These are phyloP conservation scores for Babjeviella inositovora DNA, from an alignment of 805 yeast genomes.

Conservation along the genomic window DNA sequence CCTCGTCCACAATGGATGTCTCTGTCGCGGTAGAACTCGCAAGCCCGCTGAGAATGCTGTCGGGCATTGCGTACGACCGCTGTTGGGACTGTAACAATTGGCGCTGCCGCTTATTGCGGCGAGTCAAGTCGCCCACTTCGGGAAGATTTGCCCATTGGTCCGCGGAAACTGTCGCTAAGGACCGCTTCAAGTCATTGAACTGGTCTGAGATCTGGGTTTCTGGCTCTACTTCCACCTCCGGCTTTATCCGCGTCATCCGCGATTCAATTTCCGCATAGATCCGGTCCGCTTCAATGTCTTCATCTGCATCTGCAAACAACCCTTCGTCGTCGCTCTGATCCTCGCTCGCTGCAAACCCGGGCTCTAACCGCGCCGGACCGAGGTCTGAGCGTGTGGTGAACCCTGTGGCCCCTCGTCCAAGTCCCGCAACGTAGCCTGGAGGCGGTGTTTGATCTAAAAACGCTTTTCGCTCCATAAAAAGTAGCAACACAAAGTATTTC, in stretches of 20 bases:
- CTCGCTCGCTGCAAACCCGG: constrained; percentile 11
- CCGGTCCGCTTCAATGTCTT: constrained; percentile 66
- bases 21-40: constrained; percentile 14
- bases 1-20: constrained; percentile 7
- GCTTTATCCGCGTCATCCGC: constrained; percentile 19
- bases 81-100: constrained; percentile 42
- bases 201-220: constrained; percentile 23
- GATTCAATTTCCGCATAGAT: constrained; percentile 55
- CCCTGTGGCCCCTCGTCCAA: constrained; percentile 93
- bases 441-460: constrained; percentile 84
- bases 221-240: constrained; percentile 8
- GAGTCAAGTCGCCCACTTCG: constrained; percentile 78
- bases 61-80: constrained; percentile 76
- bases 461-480: constrained; percentile 29
- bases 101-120: constrained; percentile 59
- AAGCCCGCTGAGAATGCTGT: constrained; percentile 31
- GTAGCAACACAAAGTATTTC: too few species aligned
- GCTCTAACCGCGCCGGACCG: constrained; percentile 25
- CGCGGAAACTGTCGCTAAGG: constrained; percentile 35
- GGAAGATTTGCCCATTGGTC: constrained; percentile 78
- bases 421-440: constrained; percentile 77
- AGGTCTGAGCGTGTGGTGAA: constrained; percentile 76
- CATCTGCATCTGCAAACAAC: constrained; percentile 15
- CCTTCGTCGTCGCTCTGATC: constrained; percentile 13
- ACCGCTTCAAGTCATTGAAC: constrained; percentile 56